Base-by-base conservation (phyloP, 2,329 filamentous ascomycete species). In the Aspergillus luchuensis region DNA sequence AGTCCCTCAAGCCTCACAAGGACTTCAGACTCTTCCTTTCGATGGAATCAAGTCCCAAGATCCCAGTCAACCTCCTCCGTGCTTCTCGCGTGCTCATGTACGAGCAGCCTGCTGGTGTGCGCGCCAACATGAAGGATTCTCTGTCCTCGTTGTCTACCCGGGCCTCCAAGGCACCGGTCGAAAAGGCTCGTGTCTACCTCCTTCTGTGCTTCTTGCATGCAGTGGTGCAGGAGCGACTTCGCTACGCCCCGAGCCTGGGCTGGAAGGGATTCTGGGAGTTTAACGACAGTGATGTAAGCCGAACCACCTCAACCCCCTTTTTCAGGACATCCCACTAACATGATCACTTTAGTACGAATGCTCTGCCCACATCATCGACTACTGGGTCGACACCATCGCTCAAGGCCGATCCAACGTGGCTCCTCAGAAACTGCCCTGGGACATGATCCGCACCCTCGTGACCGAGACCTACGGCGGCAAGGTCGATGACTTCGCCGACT, bases 181-280 rank as follows among this genome's bases (percentile, higher is more conserved):
- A 99, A 79, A 91, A 95, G 73, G 88, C 89, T 21, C 87, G 96
- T 65, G 80, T 99, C 56, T 98, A 99, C 72, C 84, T 99, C 51
- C 82, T 99, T 52, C 84, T 99, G 39, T 95, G 91, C 3, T 98
- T 99, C 85, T 75, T 99, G 69, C 95, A 99, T 74, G 96, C 95
- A 6, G 93, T 99, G 39, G 88, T 97, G 10, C 95, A 99, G 76
- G 95, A 99, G 77, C 85, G 96, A 69, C 82, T 99, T 64, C 90
- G 95, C 64, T 99, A 99, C 75, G 93, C 94, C 23, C 96, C 95
- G 0, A 94, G 85, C 59, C 82, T 99, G 58, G 95, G 95, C 62
- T 99, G 95, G 95, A 97, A 96, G 81, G 92, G 92, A 57, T 97
- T 97, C 84, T 99, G 96, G 95, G 96, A 99, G 78, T 99, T 99